Evolutionary conservation across 75 land plant genomes (phyloP).

Genomic region (Picea sitchensis): DNA sequence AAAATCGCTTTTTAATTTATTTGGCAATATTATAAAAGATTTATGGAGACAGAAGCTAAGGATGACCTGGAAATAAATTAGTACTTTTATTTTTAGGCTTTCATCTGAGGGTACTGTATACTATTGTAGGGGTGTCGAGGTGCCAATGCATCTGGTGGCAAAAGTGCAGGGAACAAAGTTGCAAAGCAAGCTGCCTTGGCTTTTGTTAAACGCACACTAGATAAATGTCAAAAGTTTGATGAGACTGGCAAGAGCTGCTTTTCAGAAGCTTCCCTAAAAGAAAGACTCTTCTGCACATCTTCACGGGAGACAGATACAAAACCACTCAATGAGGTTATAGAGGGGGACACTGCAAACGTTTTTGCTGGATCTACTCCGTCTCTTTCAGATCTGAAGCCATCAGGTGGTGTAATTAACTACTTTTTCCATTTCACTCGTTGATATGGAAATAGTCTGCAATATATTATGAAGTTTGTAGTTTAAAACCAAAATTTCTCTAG

Average conservation of each 20-base stretch:
- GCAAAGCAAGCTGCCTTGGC: constrained; percentile 71
- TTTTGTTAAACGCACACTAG: constrained; percentile 65
- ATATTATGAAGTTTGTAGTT: background rate
- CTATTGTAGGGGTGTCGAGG: constrained; percentile 41
- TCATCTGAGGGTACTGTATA: constrained; percentile 12
- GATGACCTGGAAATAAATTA: background rate
- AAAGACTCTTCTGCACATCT: constrained; percentile 39
- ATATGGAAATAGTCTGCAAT: background rate
- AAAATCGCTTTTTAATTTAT: background rate
- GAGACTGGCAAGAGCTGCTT: constrained; percentile 78
- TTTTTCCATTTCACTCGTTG: background rate
- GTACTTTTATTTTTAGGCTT: background rate
- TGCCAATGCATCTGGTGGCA: constrained; percentile 46
- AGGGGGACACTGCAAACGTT: constrained; percentile 7
- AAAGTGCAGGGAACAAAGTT: constrained; percentile 58
- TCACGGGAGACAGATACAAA: constrained; percentile 27
- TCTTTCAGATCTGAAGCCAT: constrained; percentile 13
- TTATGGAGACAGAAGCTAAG: background rate
- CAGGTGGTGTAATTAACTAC: constrained; percentile 11
- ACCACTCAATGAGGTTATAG: constrained; percentile 14
- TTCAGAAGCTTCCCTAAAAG: constrained; percentile 44
- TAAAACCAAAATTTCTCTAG: too few species aligned
- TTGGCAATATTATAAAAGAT: background rate
- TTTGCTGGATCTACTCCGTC: constrained; percentile 10
- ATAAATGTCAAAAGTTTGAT: constrained; percentile 50